Evolutionary conservation across 768 basidiomycete genomes (phyloP).

Genomic region (Phanerodontia chrysosporium): DNA sequence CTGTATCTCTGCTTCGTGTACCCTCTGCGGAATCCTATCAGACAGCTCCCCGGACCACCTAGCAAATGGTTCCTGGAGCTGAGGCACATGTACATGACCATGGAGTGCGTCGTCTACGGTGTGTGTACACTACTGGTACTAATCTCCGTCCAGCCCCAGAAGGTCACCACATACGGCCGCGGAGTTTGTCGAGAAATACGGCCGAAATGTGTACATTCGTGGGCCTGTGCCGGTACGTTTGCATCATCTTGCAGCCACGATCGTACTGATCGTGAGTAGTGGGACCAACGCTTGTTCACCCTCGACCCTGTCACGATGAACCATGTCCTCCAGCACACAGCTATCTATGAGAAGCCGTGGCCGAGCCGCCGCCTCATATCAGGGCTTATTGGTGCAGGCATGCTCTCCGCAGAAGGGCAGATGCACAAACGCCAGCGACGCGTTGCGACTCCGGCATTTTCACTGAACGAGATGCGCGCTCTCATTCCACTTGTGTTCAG

Average conservation of each 20-base stretch:
- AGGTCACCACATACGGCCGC: slow-evolving; percentile 53
- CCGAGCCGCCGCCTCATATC: slow-evolving; percentile 72
- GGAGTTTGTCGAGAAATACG: slow-evolving; percentile 51
- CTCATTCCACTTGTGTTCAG: slow-evolving; percentile 69
- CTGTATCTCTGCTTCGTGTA: slow-evolving; percentile 25
- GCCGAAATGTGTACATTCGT: slow-evolving; percentile 64
- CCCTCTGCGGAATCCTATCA: slow-evolving; percentile 40
- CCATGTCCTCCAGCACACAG: slow-evolving; percentile 69
- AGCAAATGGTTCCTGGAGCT: slow-evolving; percentile 42
- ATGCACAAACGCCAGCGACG: slow-evolving; percentile 78
- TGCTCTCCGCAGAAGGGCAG: slow-evolving; percentile 75
- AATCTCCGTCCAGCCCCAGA: slow-evolving; percentile 36
- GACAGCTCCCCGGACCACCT: slow-evolving; percentile 58
- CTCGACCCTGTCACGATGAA: slow-evolving; percentile 73
- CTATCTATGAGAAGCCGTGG: slow-evolving; percentile 81
- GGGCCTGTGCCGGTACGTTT: slow-evolving; percentile 66
- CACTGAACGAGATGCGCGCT: slow-evolving; percentile 68
- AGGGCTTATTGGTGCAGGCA: slow-evolving; percentile 75
- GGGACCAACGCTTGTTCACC: slow-evolving; percentile 76
- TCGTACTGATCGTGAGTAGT: slow-evolving; percentile 36
- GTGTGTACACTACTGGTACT: background rate
- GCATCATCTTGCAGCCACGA: background rate
- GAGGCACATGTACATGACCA: slow-evolving; percentile 46
- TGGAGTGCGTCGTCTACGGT: slow-evolving; percentile 45
- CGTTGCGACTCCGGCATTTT: slow-evolving; percentile 75